These are phyloP conservation scores for Macrolepiota fuliginosa DNA, from an alignment of 768 basidiomycete species.

Conservation along the genomic window DNA sequence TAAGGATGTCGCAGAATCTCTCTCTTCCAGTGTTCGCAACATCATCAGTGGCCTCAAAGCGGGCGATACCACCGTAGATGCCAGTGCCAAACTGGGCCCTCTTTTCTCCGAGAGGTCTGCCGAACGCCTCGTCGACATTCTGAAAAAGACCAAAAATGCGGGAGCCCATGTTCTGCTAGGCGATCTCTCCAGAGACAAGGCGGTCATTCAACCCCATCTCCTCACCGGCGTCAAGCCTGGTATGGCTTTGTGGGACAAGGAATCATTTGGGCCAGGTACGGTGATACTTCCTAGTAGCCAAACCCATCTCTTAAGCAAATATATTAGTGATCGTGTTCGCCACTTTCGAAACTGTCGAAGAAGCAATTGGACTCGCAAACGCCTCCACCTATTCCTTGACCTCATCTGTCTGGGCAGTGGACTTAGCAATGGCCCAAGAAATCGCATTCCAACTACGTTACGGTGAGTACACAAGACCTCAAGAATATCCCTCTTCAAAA, in stretches of 20 bases:
- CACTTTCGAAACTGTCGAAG: slow-evolving; percentile 45
- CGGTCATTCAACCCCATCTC: slow-evolving; percentile 52
- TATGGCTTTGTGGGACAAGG: slow-evolving; percentile 52
- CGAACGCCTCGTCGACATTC: slow-evolving; percentile 39
- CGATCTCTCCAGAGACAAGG: slow-evolving; percentile 34
- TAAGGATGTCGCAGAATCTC: slow-evolving; percentile 31
- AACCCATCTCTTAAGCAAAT: background rate
- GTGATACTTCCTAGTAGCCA: background rate
- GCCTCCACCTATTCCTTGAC: slow-evolving; percentile 49
- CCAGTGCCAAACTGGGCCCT: slow-evolving; percentile 29
- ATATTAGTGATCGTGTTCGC: slow-evolving; percentile 41
- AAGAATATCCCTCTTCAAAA: background rate
- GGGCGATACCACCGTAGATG: slow-evolving; percentile 32
- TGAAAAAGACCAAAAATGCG: slow-evolving; percentile 39
- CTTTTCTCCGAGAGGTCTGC: slow-evolving; percentile 46
- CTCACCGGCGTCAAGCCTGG: slow-evolving; percentile 44
- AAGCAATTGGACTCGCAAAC: slow-evolving; percentile 57
- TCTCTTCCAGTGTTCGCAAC: slow-evolving; percentile 32
- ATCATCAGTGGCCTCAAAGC: slow-evolving; percentile 34
- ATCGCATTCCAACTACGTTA: slow-evolving; percentile 47
- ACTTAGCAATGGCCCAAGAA: slow-evolving; percentile 39
- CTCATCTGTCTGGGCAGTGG: slow-evolving; percentile 50
- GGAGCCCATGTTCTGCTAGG: slow-evolving; percentile 47
- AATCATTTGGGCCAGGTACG: slow-evolving; percentile 61
- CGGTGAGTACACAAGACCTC: slow-evolving; percentile 27